These are phyloP conservation scores for Dendrostoma leiphaemia DNA, from an alignment of 2,329 filamentous ascomycete genomes.

Conservation along the genomic window DNA sequence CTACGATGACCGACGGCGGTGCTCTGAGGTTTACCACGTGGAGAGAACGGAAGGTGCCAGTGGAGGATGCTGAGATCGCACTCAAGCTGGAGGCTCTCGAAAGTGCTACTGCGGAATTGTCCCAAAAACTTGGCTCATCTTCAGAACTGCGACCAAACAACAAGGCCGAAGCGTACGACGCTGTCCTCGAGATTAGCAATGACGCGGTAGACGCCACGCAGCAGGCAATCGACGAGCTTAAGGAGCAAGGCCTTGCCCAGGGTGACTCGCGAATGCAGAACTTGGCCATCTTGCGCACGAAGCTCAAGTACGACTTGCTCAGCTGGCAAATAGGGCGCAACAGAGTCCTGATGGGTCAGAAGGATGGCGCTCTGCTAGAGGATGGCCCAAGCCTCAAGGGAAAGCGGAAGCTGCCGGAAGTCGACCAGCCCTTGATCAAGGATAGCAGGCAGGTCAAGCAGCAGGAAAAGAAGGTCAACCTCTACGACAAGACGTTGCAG, in stretches of 20 bases:
- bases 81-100: slow-evolving; percentile 73
- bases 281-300: slow-evolving; percentile 86
- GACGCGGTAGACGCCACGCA: slow-evolving; percentile 94
- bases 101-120: slow-evolving; percentile 48
- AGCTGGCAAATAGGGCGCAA: slow-evolving; percentile 95
- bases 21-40: slow-evolving; percentile 77
- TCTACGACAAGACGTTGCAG: slow-evolving; percentile 89
- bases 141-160: slow-evolving; percentile 55
- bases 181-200: slow-evolving; percentile 84
- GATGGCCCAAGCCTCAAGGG: slow-evolving; percentile 41
- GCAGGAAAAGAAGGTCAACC: slow-evolving; percentile 79
- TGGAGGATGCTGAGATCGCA: slow-evolving; percentile 91
- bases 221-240: slow-evolving; percentile 86
- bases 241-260: slow-evolving; percentile 77
- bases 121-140: slow-evolving; percentile 44
- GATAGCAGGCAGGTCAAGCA: slow-evolving; percentile 66
- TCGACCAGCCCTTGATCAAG: slow-evolving; percentile 60
- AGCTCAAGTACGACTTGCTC: slow-evolving; percentile 90
- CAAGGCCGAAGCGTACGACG: slow-evolving; percentile 84
- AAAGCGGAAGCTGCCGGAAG: slow-evolving; percentile 40
- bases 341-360: slow-evolving; percentile 77
- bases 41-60: slow-evolving; percentile 79
- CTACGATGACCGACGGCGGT: slow-evolving; percentile 41
- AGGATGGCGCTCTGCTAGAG: slow-evolving; percentile 68
- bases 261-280: slow-evolving; percentile 87